Evolutionary conservation across 1,284 basidiomycete species (phyloP), one percentile per base, ranked within the genome.

Genomic region (Cryptococcus hybrid): DNA sequence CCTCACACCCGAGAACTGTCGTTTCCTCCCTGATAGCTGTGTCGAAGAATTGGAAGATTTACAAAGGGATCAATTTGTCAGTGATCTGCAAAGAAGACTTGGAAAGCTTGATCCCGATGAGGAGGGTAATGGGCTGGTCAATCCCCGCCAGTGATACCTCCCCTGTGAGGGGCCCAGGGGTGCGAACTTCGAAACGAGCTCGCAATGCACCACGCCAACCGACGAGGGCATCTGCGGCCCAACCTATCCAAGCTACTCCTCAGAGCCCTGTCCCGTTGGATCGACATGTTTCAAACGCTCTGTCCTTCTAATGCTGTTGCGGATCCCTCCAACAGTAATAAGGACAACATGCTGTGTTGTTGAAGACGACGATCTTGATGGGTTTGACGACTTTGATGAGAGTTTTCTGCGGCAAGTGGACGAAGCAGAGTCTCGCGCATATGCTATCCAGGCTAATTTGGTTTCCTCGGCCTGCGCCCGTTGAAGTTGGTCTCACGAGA

Each of bases 11-110:
- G 61, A 67, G 15, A 76, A 73, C 54, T 66, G 65, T 11, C 56
- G 61, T 13, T 56, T 74, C n/a, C 47, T 76, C 1, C 9, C n/a
- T 9, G 73, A 74, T 7, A 67, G 69, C 7, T 56, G 54, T 12
- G 67, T 76, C 15, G 70, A 71, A 3, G 65, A 67, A 15, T 62
- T 78, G 24, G 72, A 78, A 45, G 61, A 46, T 3, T 49, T 62
- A 5, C 76, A 77, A 53, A 63, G 68, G 3, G 50, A 52, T 3
- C 54, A 61, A 15, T 78, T 78, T 52, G 51, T 72, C 47, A 52
- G 42, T 9, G 62, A 57, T 24, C 61, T 61, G 5, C 50, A 57
- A 43, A 56, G 59, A 51, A 60, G 67, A 18, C 56, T 70, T 47
- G 63, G 58, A 48, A 72, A 68, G 42, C 50, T 52, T 12, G 52